A percentile compares a stretch with the other conserved stretches of the same genome.
phyloP scores from a whole-genome alignment of 352 stramenopile genomes.

The Globisporangium megalacanthum region DNA sequence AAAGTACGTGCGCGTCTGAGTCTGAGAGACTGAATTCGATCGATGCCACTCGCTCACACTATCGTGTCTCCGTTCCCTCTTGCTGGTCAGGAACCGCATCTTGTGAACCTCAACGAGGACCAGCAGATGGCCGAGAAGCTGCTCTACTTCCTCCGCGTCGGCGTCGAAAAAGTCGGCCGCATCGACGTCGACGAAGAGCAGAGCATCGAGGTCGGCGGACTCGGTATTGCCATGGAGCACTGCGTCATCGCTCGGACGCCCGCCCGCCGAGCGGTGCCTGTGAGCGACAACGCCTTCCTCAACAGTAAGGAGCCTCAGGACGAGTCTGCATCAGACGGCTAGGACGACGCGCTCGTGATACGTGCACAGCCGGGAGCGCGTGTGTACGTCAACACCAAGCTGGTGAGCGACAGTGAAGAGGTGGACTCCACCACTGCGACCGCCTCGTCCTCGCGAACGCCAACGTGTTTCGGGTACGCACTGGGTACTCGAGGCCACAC shows the following conservation, averaged over 20 bases:
- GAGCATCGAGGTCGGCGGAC: slow-evolving; percentile 70
- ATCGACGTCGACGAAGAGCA: slow-evolving; percentile 59
- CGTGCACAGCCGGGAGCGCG: slow-evolving; percentile 31
- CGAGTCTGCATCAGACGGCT: neutral
- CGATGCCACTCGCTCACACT: neutral
- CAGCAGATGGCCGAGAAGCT: slow-evolving; percentile 82
- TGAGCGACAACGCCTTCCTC: neutral
- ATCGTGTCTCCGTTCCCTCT: neutral
- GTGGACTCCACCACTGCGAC: slow-evolving; percentile 53
- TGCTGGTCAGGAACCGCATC: slow-evolving; percentile 45
- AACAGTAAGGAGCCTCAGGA: neutral
- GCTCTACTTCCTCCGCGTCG: slow-evolving; percentile 64
- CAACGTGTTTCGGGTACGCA: slow-evolving; percentile 61
- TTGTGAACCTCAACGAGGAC: slow-evolving; percentile 87
- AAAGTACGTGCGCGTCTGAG: slow-evolving; percentile 18
- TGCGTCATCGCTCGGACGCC: slow-evolving; percentile 31
- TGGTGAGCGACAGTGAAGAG: slow-evolving; percentile 28
- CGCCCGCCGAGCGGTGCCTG: neutral
- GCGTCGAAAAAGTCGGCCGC: slow-evolving; percentile 57
- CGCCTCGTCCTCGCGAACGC: slow-evolving; percentile 70
- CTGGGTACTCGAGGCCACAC: neutral
- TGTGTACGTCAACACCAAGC: slow-evolving; percentile 69
- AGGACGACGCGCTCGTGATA: slow-evolving; percentile 25
- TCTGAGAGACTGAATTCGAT: too few species aligned
- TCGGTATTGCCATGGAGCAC: slow-evolving; percentile 77